Evolutionary conservation across 495 filamentous ascomycete genomes (phyloP).

Genomic region (Aspergillus campestris): DNA sequence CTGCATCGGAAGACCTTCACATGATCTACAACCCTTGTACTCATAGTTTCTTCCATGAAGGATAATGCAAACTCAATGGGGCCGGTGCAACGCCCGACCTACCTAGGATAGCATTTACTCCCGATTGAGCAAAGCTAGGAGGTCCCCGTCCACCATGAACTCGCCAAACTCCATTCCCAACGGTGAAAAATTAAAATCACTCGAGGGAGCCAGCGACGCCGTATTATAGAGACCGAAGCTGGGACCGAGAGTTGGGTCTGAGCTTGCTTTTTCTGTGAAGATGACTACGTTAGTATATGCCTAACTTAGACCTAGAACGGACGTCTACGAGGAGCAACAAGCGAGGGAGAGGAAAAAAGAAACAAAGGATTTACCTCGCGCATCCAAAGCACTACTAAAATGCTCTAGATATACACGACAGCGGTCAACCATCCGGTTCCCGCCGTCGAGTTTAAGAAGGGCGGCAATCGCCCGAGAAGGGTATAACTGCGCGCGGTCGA

Average conservation of each 20-base stretch:
- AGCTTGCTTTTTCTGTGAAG: not conserved
- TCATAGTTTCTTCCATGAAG: no score
- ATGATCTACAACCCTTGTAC: no score
- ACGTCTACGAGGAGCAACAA: no score
- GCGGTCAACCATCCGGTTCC: slow-evolving; percentile 33
- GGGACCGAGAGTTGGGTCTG: slow-evolving; percentile 1
- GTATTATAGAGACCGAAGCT: not conserved
- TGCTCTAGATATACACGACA: slow-evolving; percentile 30
- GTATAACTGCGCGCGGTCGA: slow-evolving; percentile 11
- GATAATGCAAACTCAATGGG: no score
- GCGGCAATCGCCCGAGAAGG: slow-evolving; percentile 23
- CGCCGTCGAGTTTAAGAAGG: slow-evolving; percentile 27
- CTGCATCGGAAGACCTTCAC: no score
- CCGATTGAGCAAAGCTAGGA: slow-evolving; percentile 16
- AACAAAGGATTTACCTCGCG: slow-evolving; percentile 13
- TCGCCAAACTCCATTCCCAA: slow-evolving; percentile 33
- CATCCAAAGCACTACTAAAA: slow-evolving; percentile 18
- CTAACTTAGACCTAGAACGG: not conserved
- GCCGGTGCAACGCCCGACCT: no score
- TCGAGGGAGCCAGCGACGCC: not conserved
- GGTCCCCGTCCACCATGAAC: slow-evolving; percentile 37
- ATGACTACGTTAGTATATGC: not conserved
- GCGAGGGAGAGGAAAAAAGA: not conserved
- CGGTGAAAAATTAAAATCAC: slow-evolving; percentile 16
- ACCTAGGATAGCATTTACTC: not conserved